Percentiles rank a stretch among this genome's conserved stretches.
Conservation (phyloP, 192 early-diverging fungal species). For the Lobosporangium transversale region DNA sequence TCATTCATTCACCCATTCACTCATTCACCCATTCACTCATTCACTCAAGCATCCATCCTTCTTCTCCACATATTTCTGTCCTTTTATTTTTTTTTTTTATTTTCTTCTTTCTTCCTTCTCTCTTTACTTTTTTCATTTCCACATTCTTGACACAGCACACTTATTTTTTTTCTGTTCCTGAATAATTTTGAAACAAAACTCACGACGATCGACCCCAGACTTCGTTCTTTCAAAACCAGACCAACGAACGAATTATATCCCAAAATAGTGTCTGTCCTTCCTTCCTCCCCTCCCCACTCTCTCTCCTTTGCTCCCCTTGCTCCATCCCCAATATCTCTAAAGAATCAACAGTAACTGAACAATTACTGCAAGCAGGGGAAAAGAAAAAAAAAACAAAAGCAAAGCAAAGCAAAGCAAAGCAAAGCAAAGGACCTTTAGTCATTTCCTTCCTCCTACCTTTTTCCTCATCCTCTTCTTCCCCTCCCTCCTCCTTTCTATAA, state of each 20-base stretch:
- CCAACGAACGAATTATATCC: too few relatives aligned
- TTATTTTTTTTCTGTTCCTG: background rate
- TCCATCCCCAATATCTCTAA: too few relatives aligned
- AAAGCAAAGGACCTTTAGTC: background rate
- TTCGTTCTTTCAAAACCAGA: background rate
- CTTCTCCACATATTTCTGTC: too few relatives aligned
- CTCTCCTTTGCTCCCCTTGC: background rate
- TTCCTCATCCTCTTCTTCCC: constrained; percentile 1
- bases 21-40: too few relatives aligned
- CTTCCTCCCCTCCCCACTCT: background rate
- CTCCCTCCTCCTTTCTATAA: constrained; percentile 3
- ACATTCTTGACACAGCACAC: background rate
- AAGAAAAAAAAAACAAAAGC: too few relatives aligned
- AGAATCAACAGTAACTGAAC: too few relatives aligned
- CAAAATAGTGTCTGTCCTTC: constrained; percentile 1
- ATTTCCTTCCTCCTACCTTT: background rate
- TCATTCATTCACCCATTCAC: too few relatives aligned
- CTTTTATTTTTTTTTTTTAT: too few relatives aligned
- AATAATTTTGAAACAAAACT: background rate
- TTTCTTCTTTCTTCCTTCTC: too few relatives aligned
- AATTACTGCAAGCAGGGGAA: too few relatives aligned
- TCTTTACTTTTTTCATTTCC: too few relatives aligned
- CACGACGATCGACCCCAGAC: background rate
- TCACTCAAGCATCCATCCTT: too few relatives aligned
- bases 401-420: background rate